Percentiles rank a stretch among this genome's conserved stretches.
Evolutionary conservation across 352 stramenopile species (phyloP).

Genomic region (Aphanomyces cochlioides): DNA sequence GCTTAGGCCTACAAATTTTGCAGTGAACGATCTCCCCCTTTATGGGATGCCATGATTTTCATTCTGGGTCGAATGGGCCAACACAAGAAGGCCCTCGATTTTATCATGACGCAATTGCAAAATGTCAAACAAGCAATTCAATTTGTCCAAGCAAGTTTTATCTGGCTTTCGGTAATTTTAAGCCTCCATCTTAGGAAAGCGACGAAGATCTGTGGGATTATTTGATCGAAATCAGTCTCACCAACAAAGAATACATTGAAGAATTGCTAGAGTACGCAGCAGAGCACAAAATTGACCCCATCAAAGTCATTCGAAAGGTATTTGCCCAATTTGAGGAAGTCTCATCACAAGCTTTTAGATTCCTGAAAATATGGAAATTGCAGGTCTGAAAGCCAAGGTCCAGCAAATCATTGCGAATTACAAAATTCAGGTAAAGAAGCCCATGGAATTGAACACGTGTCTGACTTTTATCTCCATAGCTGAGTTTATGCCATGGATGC

Average conservation of each 20-base stretch:
- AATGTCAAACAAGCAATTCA: constrained; percentile 82
- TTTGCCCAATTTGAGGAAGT: background rate
- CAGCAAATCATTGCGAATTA: constrained; percentile 78
- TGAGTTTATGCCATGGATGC: constrained; percentile 71
- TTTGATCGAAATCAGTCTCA: constrained; percentile 73
- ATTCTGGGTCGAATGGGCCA: constrained; percentile 82
- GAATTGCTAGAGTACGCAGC: constrained; percentile 64
- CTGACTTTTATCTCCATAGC: constrained; percentile 35
- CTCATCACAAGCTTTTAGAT: constrained; percentile 43
- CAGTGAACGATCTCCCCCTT: constrained; percentile 57
- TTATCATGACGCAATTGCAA: constrained; percentile 74
- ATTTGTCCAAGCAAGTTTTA: constrained; percentile 54
- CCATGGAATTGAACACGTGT: background rate
- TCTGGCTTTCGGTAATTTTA: background rate
- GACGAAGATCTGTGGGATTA: constrained; percentile 79
- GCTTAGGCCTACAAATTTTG: constrained; percentile 73
- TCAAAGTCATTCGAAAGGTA: constrained; percentile 81
- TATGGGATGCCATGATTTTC: constrained; percentile 86
- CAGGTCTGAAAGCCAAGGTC: constrained; percentile 76
- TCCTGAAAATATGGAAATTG: constrained; percentile 76
- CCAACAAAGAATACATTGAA: constrained; percentile 70
- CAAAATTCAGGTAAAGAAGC: constrained; percentile 56
- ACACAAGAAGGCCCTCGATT: constrained; percentile 77
- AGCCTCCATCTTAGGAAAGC: constrained; percentile 44
- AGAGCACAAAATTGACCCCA: constrained; percentile 81